A percentile compares a stretch with the other conserved stretches of the same genome.
Conservation (phyloP, 441 rosid species). For the Viola pubescens region DNA sequence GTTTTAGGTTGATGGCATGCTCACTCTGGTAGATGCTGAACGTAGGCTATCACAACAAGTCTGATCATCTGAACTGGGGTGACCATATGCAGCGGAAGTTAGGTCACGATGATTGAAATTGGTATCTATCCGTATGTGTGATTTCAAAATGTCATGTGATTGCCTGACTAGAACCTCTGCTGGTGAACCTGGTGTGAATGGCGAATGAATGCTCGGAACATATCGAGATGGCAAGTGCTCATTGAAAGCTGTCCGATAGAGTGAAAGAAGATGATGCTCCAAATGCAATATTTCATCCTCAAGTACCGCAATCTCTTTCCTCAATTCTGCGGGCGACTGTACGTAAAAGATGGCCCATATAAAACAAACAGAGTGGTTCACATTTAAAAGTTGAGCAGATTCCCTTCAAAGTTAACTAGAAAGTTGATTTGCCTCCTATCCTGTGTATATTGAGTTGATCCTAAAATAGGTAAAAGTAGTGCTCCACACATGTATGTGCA, state of each 20-base stretch:
- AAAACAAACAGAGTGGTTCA: slow-evolving; percentile 1
- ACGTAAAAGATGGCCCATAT: slow-evolving; percentile 3
- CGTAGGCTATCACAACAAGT: slow-evolving; percentile 32
- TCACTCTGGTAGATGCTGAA: slow-evolving; percentile 41
- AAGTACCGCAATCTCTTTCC: slow-evolving; percentile 56
- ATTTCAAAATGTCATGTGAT: slow-evolving; percentile 25
- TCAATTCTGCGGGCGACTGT: slow-evolving; percentile 57
- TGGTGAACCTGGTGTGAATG: slow-evolving; percentile 26
- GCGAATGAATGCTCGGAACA: slow-evolving; percentile 21
- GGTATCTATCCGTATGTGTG: slow-evolving; percentile 11
- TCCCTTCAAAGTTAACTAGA: background rate
- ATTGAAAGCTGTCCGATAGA: slow-evolving; percentile 62
- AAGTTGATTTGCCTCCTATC: background rate
- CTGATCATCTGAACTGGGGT: slow-evolving; percentile 28
- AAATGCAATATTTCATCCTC: slow-evolving; percentile 60
- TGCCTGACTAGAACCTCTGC: slow-evolving; percentile 16
- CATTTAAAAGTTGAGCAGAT: slow-evolving; percentile 2
- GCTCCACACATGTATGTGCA: background rate
- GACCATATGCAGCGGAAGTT: slow-evolving; percentile 37
- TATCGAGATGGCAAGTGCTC: slow-evolving; percentile 37
- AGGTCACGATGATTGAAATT: slow-evolving; percentile 26
- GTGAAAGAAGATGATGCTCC: slow-evolving; percentile 60
- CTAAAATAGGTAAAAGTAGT: background rate
- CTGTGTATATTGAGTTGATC: background rate
- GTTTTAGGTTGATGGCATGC: slow-evolving; percentile 8